These are phyloP conservation scores for Lumnitzera racemosa DNA, from an alignment of 345 rosid genomes.

Conservation along the genomic window DNA sequence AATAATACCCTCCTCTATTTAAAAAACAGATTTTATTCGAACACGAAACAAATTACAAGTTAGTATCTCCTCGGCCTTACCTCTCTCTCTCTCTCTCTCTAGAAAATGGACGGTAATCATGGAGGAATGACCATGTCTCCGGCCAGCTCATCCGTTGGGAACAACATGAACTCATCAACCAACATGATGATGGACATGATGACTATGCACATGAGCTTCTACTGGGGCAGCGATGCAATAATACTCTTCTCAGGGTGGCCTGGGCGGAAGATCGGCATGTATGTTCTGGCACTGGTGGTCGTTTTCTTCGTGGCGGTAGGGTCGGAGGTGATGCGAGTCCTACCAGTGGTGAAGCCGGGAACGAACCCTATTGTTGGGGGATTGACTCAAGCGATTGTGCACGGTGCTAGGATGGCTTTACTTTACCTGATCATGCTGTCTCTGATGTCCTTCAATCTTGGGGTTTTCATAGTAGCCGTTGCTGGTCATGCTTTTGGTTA, in stretches of 20 bases:
- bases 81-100: conserved; percentile 15
- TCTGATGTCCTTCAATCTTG: conserved; percentile 20
- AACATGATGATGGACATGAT: conserved; percentile 10
- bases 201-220: conserved; percentile 33
- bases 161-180: too few relatives aligned
- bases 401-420: conserved; percentile 8
- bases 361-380: neutral
- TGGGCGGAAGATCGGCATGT: conserved; percentile 13
- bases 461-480: conserved; percentile 17
- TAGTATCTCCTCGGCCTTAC: conserved; percentile 19
- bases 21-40: too few relatives aligned
- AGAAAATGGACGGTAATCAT: neutral
- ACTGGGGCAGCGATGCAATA: conserved; percentile 34
- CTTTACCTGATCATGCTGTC: conserved; percentile 19
- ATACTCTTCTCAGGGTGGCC: conserved; percentile 38
- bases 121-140: conserved; percentile 5
- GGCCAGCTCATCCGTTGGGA: neutral
- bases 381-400: conserved; percentile 7
- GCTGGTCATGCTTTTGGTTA: conserved; percentile 10
- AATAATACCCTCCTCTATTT: too few relatives aligned
- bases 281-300: conserved; percentile 19
- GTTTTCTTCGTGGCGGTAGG: conserved; percentile 22
- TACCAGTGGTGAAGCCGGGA: neutral
- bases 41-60: too few relatives aligned
- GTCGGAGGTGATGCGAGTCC: conserved; percentile 21